Conservation (phyloP, 2,329 filamentous ascomycete genomes). For the Reticulascus tulasneorum region DNA sequence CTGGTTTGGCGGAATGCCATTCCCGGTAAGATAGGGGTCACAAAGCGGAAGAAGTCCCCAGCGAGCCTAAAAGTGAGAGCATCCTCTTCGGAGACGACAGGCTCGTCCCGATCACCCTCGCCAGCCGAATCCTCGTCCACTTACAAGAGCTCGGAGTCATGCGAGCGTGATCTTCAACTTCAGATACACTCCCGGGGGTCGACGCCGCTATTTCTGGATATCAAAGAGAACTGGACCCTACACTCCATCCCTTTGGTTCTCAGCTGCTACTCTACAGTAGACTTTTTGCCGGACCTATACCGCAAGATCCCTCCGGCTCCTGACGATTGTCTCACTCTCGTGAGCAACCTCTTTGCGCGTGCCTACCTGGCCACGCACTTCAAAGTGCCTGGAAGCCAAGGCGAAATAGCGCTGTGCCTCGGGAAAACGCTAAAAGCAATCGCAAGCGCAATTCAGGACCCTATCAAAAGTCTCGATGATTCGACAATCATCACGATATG, state of each 20-base stretch:
- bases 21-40: constrained; percentile 17
- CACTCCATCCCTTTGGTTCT: constrained; percentile 36
- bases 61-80: constrained; percentile 10
- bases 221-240: constrained; percentile 33
- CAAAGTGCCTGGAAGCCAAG: constrained; percentile 24
- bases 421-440: constrained; percentile 34
- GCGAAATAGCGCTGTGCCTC: constrained; percentile 30
- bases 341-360: constrained; percentile 34
- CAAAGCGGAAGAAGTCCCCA: constrained; percentile 26
- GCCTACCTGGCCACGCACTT: constrained; percentile 34
- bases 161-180: too few relatives aligned
- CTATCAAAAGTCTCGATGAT: constrained; percentile 22
- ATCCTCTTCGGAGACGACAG: constrained; percentile 6
- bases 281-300: constrained; percentile 29
- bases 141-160: too few relatives aligned
- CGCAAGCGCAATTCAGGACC: constrained; percentile 28
- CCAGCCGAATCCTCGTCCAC: background rate
- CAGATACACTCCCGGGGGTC: background rate
- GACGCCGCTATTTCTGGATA: background rate
- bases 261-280: constrained; percentile 30
- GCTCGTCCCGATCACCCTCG: constrained; percentile 6
- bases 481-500: constrained; percentile 35
- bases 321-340: constrained; percentile 33
- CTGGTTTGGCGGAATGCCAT: constrained; percentile 34
- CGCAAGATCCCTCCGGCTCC: constrained; percentile 11